Conservation (phyloP, 345 rosid species). For the Pugionium cornutum region DNA sequence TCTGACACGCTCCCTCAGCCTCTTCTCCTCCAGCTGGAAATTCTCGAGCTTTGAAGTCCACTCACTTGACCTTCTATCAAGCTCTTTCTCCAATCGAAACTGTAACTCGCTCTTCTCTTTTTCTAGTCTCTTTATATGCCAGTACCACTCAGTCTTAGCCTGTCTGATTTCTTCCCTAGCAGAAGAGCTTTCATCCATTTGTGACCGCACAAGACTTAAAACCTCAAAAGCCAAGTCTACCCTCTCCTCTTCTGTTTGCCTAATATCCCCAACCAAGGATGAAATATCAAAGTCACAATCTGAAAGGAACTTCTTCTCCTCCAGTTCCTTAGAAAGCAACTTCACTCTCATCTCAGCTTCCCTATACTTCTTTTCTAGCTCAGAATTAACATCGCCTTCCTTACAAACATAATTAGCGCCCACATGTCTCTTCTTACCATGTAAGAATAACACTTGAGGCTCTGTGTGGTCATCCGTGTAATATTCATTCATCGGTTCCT, state of each 20-base stretch:
- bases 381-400: constrained; percentile 46
- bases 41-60: constrained; percentile 79
- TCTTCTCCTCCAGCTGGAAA: constrained; percentile 72
- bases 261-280: constrained; percentile 56
- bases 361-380: constrained; percentile 60
- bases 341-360: constrained; percentile 78
- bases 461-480: constrained; percentile 42
- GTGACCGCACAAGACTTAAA: constrained; percentile 60
- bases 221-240: constrained; percentile 75
- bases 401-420: constrained; percentile 38
- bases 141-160: constrained; percentile 56
- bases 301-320: constrained; percentile 56
- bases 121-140: constrained; percentile 56
- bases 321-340: constrained; percentile 64
- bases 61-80: constrained; percentile 88
- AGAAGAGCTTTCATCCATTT: constrained; percentile 63
- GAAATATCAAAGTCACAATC: constrained; percentile 58
- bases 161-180: constrained; percentile 57
- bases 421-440: constrained; percentile 39
- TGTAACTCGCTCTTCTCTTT: constrained; percentile 81
- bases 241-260: constrained; percentile 64
- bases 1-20: constrained; percentile 90
- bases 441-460: constrained; percentile 37
- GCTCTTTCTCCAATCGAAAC: constrained; percentile 77
- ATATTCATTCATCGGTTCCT: constrained; percentile 38